Base-by-base conservation (phyloP, 768 basidiomycete species). In the Steccherinum ochraceum region DNA sequence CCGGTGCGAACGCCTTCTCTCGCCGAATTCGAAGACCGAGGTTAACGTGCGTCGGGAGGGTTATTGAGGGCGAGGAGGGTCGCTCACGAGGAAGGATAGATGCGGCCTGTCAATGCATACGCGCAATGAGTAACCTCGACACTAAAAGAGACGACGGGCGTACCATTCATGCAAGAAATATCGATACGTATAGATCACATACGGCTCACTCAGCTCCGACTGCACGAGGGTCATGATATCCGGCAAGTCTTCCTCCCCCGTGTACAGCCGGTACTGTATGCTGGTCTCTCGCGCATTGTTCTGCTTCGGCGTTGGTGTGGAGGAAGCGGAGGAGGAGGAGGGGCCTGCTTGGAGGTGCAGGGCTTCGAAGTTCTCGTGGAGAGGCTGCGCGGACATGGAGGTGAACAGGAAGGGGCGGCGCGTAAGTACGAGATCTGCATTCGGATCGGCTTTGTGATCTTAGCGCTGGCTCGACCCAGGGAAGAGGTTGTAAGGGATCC, bases 81-180 rank as follows among this genome's bases (percentile, higher is more conserved):
- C 12, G 49, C 70, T 59, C 60, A 85, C 89, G 41, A 94, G 77
- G 62, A 88, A 92, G 2, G 90, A 81, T 23, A 95, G 76, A 68
- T 95, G 86, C 2, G 93, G 89, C 94, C 95, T 93, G 52, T 3
- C 7, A 40, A 23, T 21, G n/a, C 27, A 45, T 54, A 56, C 48
- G 44, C 60, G 50, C 64, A 69, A 66, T 69, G 62, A 55, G 53
- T 45, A 24, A 19, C 43, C 48, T 27, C 25, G n/a, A 35, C 40
- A 16, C 48, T 12, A 48, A 39, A 52, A 26, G 23, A 27, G 45
- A 44, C n/a, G 27, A 45, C 24, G 3, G 45, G 71, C 91, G 60
- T 51, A 96, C 96, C 96, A 99, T 59, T 93, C 89, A 64, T 93
- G 83, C 5, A 99, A 78, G 66, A 99, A 99, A 67, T 99, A 97